A percentile compares a stretch with the other conserved stretches of the same genome.
phyloP scores from a whole-genome alignment of 768 basidiomycete species.

The Polyporus arcularius region DNA sequence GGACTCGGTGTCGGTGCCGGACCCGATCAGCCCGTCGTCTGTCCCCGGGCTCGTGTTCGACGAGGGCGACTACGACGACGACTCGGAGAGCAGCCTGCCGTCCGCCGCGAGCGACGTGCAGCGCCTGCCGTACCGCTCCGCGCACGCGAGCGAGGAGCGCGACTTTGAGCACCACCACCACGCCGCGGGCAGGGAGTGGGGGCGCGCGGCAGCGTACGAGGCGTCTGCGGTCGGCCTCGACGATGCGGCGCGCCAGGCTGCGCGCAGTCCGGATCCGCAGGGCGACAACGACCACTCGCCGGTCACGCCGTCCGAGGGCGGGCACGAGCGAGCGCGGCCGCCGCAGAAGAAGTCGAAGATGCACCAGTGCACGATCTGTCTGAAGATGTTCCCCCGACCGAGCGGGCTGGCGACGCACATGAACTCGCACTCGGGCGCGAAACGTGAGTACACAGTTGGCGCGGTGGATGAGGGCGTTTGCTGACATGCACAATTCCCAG shows the following conservation, averaged over 20 bases:
- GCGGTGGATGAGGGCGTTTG: not conserved
- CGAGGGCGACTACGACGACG: conserved; percentile 31
- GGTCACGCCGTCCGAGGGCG: conserved; percentile 1
- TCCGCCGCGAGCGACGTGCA: conserved; percentile 28
- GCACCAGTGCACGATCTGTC: conserved; percentile 48
- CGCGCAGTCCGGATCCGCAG: conserved; percentile 4
- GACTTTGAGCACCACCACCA: not conserved
- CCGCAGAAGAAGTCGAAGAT: conserved; percentile 46
- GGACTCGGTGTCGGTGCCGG: conserved; percentile 20
- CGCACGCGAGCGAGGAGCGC: conserved; percentile 13
- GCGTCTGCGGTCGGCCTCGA: conserved; percentile 3
- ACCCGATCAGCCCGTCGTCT: conserved; percentile 30
- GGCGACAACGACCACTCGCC: not conserved
- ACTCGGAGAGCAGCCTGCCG: conserved; percentile 31
- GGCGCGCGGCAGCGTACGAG: not conserved
- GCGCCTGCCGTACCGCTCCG: conserved; percentile 20
- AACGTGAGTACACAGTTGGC: conserved; percentile 38
- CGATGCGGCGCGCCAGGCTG: not conserved
- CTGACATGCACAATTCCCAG: conserved; percentile 17
- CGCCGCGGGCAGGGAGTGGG: conserved; percentile 8
- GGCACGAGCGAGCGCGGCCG: conserved; percentile 9
- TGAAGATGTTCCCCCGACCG: conserved; percentile 49
- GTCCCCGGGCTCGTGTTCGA: conserved; percentile 32
- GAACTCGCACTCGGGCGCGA: conserved; percentile 54
- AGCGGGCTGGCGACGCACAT: conserved; percentile 54